Evolutionary conservation across 2,329 filamentous ascomycete genomes (phyloP).

Genomic region (Sporothrix dimorphospora): DNA sequence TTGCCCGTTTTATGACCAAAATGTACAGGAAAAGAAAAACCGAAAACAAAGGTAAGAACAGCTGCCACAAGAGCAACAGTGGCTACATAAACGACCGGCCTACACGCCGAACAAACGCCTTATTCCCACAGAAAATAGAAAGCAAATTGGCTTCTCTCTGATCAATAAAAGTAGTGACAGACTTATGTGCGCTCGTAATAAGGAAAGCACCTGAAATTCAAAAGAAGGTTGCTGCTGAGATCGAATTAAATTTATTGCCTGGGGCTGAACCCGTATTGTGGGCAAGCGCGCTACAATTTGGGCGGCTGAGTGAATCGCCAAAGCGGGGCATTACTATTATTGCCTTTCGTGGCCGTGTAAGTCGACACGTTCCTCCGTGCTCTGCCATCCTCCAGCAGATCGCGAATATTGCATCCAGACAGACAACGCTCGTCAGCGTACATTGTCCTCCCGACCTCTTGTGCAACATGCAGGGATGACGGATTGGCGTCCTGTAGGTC

Average conservation of each 20-base stretch:
- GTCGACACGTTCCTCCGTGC: not conserved
- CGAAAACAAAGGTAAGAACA: too few relatives aligned
- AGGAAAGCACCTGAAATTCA: not conserved
- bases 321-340: not conserved
- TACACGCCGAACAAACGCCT: not conserved
- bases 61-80: too few relatives aligned
- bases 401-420: not conserved
- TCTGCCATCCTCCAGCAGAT: not conserved
- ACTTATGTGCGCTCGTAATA: not conserved
- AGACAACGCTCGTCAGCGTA: not conserved
- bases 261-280: too few relatives aligned
- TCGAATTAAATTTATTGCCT: too few relatives aligned
- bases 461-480: conserved; percentile 16
- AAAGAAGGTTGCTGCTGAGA: not conserved
- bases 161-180: too few relatives aligned
- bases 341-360: conserved; percentile 16
- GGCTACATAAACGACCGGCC: too few relatives aligned
- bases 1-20: too few relatives aligned
- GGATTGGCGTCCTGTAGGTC: not conserved
- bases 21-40: not conserved
- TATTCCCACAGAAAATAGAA: not conserved
- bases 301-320: too few relatives aligned
- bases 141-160: too few relatives aligned
- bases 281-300: not conserved
- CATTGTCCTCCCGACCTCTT: not conserved